Conservation (phyloP, 106 monocot genomes). For the Xerophyta viscosa region DNA sequence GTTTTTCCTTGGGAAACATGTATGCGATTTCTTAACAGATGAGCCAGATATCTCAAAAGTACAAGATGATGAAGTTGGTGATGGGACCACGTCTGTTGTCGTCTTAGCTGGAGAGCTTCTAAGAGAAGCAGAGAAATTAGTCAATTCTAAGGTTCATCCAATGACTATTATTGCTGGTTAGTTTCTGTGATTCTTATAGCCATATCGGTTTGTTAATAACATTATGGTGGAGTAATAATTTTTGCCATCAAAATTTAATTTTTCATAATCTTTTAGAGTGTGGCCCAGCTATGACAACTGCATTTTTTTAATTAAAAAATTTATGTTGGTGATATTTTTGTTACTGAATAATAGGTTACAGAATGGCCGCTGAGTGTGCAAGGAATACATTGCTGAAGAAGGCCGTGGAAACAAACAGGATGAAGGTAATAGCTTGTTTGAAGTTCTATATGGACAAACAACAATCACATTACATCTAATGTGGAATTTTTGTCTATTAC, state of each 20-base stretch:
- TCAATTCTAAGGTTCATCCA: constrained; percentile 58
- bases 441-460: no score
- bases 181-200: not conserved
- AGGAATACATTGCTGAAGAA: constrained; percentile 35
- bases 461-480: no score
- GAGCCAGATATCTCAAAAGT: constrained; percentile 68
- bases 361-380: constrained; percentile 76
- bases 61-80: constrained; percentile 86
- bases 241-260: not conserved
- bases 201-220: not conserved
- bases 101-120: constrained; percentile 77
- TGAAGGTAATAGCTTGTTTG: constrained; percentile 55
- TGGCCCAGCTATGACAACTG: no score
- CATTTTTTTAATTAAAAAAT: no score
- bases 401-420: constrained; percentile 65
- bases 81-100: constrained; percentile 82
- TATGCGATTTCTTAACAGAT: constrained; percentile 33
- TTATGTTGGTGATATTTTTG: not conserved
- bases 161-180: constrained; percentile 81
- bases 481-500: no score
- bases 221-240: not conserved
- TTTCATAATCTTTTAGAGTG: not conserved
- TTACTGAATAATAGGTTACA: constrained; percentile 33
- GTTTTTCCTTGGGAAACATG: not conserved
- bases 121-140: constrained; percentile 70